These are phyloP conservation scores for Xylaria flabelliformis DNA, from an alignment of 495 filamentous ascomycete genomes.

Conservation along the genomic window DNA sequence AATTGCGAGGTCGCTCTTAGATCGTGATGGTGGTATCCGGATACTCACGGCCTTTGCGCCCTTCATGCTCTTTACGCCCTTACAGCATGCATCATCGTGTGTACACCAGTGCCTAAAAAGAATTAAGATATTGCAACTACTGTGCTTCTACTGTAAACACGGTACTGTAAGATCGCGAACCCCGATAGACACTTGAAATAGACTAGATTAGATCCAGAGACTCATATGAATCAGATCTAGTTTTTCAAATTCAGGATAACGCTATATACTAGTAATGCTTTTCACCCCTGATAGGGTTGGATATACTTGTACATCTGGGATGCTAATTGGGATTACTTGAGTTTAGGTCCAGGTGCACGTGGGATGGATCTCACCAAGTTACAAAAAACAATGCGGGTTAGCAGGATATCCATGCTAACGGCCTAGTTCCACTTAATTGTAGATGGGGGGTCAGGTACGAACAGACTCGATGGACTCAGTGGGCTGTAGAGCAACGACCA, in stretches of 20 bases:
- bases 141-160: neutral
- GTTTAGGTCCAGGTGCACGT: neutral
- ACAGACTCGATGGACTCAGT: conserved; percentile 28
- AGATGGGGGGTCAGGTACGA: conserved; percentile 20
- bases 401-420: neutral
- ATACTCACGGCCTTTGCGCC: conserved; percentile 11
- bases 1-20: neutral
- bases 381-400: no score
- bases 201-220: neutral
- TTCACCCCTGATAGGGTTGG: neutral
- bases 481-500: conserved; percentile 49
- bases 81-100: neutral
- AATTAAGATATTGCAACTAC: neutral
- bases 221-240: neutral
- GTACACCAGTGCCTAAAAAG: neutral
- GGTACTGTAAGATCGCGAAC: neutral
- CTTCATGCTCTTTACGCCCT: neutral
- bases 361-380: neutral
- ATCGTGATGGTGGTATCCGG: neutral
- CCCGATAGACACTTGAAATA: neutral
- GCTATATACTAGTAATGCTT: neutral
- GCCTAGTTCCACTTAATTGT: neutral
- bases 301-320: neutral
- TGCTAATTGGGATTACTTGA: neutral
- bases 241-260: neutral